Base-by-base conservation (phyloP, 1,139 yeast genomes). In the Spathaspora sp. region DNA sequence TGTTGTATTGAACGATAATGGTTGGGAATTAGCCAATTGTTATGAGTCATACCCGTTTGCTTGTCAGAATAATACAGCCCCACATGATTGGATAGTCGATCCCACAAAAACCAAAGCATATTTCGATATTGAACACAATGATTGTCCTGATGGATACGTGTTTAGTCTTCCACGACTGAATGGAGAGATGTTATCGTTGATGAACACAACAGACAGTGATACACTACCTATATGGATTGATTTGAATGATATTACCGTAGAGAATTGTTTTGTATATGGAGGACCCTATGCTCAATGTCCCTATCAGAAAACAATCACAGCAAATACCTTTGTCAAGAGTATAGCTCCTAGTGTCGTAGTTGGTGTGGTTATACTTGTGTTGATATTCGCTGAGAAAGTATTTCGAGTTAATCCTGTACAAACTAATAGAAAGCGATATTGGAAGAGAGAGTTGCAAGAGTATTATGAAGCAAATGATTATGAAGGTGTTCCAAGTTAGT, bases 241-340 rank as follows among this genome's bases (percentile, higher is more conserved):
- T 62, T 56, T 90, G 52, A 93, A 93, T 61, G 89, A 93, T 26
- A 74, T 93, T 15, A 79, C 89, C 0, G 82, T 83, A 5, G 65
- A 77, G 15, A 78, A 82, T 46, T 91, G 99, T 61, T 91, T 95
- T 90, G 91, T 90, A 2, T 67, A 82, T 1, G 97, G 96, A 2
- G 96, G 97, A 0, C 82, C 91, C 0, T 76, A 80, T 50, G 85
- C 95, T 0, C 64, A 68, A 29, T 91, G 99, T 61, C 96, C 97
- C 0, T 91, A 90, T 59, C 81, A 80, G 48, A 70, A 67, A 44
- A 75, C 77, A 0, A 73, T 82, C 18, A 72, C 84, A 10, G 71
- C 71, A 37, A 72, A 81, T 43, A 80, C 80, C 47, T 84, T 88
- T 51, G 81, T 81, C 0, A 72, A 78, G 25, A 76, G 85, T 74